phyloP scores from a whole-genome alignment of 2,329 filamentous ascomycete species.

The Rhexocercosporidium sp. region DNA sequence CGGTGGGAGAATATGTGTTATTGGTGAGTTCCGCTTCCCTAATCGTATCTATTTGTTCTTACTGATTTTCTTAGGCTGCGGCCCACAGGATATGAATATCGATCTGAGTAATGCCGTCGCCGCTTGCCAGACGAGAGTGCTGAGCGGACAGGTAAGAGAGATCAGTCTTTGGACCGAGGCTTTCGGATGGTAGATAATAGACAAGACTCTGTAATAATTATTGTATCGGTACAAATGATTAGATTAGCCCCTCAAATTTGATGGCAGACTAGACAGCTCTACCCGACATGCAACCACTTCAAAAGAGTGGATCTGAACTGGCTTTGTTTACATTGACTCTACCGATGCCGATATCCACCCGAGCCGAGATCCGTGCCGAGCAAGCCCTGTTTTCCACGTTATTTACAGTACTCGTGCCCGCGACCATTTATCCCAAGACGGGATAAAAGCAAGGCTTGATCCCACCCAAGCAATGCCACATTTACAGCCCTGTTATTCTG shows the following conservation, averaged over 20 bases:
- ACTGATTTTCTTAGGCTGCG: background rate
- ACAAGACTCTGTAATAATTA: background rate
- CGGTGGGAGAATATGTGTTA: background rate
- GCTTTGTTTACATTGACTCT: background rate
- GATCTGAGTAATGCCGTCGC: background rate
- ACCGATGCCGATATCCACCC: background rate
- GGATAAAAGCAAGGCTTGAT: background rate
- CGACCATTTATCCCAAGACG: background rate
- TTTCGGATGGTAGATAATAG: background rate
- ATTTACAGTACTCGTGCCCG: background rate
- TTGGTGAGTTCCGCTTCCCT: background rate
- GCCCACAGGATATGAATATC: background rate
- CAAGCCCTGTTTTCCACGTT: background rate
- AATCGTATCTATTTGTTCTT: background rate
- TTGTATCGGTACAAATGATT: background rate
- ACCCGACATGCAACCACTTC: no score
- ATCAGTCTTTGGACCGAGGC: background rate
- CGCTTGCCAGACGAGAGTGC: background rate
- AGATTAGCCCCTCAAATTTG: no score
- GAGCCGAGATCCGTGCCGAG: background rate
- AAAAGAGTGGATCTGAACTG: no score
- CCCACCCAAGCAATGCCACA: slow-evolving; percentile 6
- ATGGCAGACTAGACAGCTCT: no score
- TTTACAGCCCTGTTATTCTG: background rate
- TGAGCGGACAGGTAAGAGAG: background rate